These are phyloP conservation scores for Thuja plicata DNA, from an alignment of 83 land plant genomes.

Conservation along the genomic window DNA sequence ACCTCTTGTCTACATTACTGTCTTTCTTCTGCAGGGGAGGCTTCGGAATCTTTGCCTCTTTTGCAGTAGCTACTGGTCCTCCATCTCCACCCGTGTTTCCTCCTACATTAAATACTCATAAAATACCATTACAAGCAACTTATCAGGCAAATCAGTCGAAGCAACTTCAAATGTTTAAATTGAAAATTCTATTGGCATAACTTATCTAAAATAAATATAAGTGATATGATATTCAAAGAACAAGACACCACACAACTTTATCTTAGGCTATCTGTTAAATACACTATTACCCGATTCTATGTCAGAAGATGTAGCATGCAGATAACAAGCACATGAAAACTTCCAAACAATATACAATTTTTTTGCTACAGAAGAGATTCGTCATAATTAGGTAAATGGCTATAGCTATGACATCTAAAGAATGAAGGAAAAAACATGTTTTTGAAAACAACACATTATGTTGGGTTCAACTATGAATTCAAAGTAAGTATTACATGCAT, in stretches of 20 bases:
- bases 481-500: background rate
- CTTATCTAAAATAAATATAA: background rate
- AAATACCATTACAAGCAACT: background rate
- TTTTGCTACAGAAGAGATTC: background rate
- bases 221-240: background rate
- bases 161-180: background rate
- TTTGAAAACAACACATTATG: background rate
- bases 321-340: background rate
- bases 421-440: background rate
- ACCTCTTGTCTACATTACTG: constrained; percentile 23
- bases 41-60: constrained; percentile 39
- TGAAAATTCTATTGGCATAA: background rate
- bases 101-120: constrained; percentile 18
- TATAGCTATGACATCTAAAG: background rate
- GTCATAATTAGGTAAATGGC: background rate
- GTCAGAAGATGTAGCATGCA: background rate
- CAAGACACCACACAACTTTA: background rate
- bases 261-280: background rate
- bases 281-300: background rate
- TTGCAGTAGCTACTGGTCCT: constrained; percentile 12
- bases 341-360: background rate
- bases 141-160: background rate
- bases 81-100: constrained; percentile 25
- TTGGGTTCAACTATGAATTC: background rate
- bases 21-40: constrained; percentile 55